Base-by-base conservation (phyloP, 192 early-diverging fungal genomes). In the Coemansia sp. region DNA sequence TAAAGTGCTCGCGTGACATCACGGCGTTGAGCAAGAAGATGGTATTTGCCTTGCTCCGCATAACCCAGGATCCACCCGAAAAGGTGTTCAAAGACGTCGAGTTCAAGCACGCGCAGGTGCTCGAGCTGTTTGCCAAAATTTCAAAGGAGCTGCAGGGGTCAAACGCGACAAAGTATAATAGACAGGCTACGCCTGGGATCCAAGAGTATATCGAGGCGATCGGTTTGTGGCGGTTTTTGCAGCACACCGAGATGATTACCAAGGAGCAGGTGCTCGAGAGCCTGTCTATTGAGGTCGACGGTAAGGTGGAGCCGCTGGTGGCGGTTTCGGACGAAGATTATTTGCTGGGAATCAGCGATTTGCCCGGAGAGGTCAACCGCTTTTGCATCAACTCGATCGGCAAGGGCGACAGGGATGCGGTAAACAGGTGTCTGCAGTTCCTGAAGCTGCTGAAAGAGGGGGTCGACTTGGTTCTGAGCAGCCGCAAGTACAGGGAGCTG, bases 361-460 rank as follows among this genome's bases (percentile, higher is more conserved):
- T 86, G 32, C 77, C 82, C 1, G 85, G 85, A 9, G 85, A 86
- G 49, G 65, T 86, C 25, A 86, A 84, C 57, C 70, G 85, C 33
- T 80, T 76, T 22, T 73, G 71, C 64, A 86, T 86, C 49, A 86
- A 84, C 44, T 55, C 75, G 3, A 67, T 86, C 33, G 80, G 70
- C 1, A 79, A 74, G 56, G 72, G 78, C 27, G 72, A 83, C 21
- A 54, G 50, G 3, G 62, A 75, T 11, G 73, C 69, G 5, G 81
- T 76, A 6, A 50, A 45, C 19, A 48, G 61, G n/a, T 71, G 76
- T 43, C 56, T 81, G 42, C 50, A 27, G 22, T 82, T 84, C 38
- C 46, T 86, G 47, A 62, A 77, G 1, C 25, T 29, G 27, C 53
- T 86, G 30, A 73, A 64, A 53, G 73, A 73, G n/a, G 80, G 82